Percentiles rank a stretch among this genome's conserved stretches.
These are phyloP conservation scores for Naganishia friedmannii DNA, from an alignment of 768 basidiomycete species.

Conservation along the genomic window DNA sequence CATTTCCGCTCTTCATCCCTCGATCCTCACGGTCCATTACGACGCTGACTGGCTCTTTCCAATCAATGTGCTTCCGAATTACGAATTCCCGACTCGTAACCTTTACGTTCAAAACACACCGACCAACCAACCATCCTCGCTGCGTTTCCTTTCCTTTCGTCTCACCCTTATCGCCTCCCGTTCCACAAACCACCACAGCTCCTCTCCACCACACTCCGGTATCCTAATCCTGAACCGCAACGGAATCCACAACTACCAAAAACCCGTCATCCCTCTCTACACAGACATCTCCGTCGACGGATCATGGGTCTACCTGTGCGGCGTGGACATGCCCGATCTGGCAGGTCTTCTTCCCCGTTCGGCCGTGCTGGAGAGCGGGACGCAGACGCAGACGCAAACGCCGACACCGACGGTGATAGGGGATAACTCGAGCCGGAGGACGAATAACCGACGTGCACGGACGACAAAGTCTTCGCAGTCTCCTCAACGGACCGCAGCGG, in stretches of 20 bases:
- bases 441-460: not conserved
- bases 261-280: not conserved
- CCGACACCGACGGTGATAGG: not conserved
- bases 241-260: conserved; percentile 34
- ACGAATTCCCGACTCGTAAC: too few species aligned
- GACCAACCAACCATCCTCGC: too few species aligned
- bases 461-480: not conserved
- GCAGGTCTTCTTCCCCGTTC: not conserved
- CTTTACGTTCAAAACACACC: too few species aligned
- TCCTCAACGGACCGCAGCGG: not conserved
- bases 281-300: not conserved
- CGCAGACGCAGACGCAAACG: not conserved
- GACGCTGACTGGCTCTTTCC: too few species aligned
- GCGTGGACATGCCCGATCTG: conserved; percentile 3
- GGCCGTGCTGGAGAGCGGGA: not conserved
- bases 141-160: not conserved
- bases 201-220: conserved; percentile 24
- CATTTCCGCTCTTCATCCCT: too few species aligned
- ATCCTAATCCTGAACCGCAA: conserved; percentile 39
- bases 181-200: not conserved
- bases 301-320: conserved; percentile 2
- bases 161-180: not conserved
- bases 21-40: too few species aligned
- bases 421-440: not conserved
- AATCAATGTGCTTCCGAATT: too few species aligned